These are phyloP conservation scores for Mycena alexandri DNA, from an alignment of 768 basidiomycete species.

Conservation along the genomic window DNA sequence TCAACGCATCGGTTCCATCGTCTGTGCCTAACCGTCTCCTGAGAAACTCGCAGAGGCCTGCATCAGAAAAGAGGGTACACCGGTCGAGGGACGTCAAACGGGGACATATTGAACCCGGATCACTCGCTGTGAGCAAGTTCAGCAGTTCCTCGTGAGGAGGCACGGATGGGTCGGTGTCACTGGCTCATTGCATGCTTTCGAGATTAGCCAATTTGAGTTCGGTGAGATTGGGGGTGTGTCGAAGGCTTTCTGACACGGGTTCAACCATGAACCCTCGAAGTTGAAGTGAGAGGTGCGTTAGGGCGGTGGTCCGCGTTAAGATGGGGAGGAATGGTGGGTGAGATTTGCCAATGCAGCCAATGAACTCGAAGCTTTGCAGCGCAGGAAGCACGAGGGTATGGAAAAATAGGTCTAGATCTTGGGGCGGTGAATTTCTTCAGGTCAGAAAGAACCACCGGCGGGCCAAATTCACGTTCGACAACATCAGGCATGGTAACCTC, in stretches of 20 bases:
- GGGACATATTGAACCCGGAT: neutral
- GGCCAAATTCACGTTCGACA: neutral
- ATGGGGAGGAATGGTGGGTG: neutral
- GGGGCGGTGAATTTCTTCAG: neutral
- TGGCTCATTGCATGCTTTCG: neutral
- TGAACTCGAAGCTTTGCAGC: constrained; percentile 1
- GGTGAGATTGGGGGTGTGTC: neutral
- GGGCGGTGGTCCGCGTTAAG: neutral
- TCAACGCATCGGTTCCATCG: constrained; percentile 6
- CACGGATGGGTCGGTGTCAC: neutral
- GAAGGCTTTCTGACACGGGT: neutral
- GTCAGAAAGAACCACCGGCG: neutral
- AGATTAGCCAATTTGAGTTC: constrained; percentile 2
- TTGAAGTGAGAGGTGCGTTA: neutral
- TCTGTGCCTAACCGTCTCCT: neutral
- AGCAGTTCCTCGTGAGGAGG: neutral
- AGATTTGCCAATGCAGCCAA: neutral
- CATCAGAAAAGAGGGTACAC: constrained; percentile 11
- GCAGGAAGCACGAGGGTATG: constrained; percentile 1
- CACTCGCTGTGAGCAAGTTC: neutral
- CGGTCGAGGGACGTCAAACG: neutral
- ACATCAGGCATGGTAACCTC: neutral
- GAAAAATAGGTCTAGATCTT: neutral
- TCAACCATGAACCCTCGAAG: neutral
- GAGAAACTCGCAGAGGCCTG: neutral